Base-by-base conservation (phyloP, 257 asterid genomes). In the Solanum okadae region DNA sequence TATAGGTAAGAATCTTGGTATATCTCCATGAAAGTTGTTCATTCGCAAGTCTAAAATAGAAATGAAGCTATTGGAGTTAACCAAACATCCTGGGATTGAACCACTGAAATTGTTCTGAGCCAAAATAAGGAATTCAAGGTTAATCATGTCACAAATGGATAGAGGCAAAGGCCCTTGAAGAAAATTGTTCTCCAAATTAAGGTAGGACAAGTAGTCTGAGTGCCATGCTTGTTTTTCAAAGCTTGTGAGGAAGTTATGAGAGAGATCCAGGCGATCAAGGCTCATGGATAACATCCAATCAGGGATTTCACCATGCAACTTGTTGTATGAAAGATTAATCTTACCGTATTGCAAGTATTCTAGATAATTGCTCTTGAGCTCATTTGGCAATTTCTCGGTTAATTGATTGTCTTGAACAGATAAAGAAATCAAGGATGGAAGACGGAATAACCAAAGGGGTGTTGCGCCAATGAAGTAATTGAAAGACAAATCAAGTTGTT, bases 331-430 rank as follows among this genome's bases (percentile, higher is more conserved):
- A 38, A 76, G 59, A 72, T 33, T 5, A 33, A 72, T 9, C 3
- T 0, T 3, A 1, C 31, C 31, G 31, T 29, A 29, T 29, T 29
- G 31, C 31, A 0, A 0, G 10, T 4, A 14, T 1, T 0, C 12
- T 6, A 5, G 1, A 11, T 7, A 8, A 33, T 1, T 35, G 1
- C 38, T 35, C 1, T 35, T 76, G 11, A 38, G 8, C 22, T 18
- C 22, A 37, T 37, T 38, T 38, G 34, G 56, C 22, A 37, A 76
- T 22, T 31, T 31, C 33, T 1, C 46, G 10, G 52, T 35, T 10
- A 37, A 76, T 37, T 37, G 56, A 76, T 76, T 76, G 33, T 3
- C 3, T 37, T 22, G 11, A 23, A 76, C 22, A 10, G 5, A 0
- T 37, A 76, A 37, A 38, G 2, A 27, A 11, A 1, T 0, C 52